Percentiles rank a stretch among this genome's conserved stretches.
phyloP scores from a whole-genome alignment of 148 eudicot species.

The Spergularia bocconei region DNA sequence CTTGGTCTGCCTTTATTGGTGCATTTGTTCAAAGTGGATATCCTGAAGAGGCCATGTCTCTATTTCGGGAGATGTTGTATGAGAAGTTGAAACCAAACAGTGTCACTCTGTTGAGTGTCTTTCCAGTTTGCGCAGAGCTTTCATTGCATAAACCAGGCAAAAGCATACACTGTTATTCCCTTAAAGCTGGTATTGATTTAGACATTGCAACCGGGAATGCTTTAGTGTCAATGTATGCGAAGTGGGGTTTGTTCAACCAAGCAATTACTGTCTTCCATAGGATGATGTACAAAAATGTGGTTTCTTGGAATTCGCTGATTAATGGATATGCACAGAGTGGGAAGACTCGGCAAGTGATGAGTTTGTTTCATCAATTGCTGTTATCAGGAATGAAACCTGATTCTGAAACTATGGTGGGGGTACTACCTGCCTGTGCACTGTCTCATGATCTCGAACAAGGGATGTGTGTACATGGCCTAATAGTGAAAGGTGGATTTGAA shows the following conservation, averaged over 20 bases:
- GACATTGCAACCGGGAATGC: conserved; percentile 46
- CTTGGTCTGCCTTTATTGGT: conserved; percentile 72
- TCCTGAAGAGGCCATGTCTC: conserved; percentile 42
- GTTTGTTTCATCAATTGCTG: conserved; percentile 42
- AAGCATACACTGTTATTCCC: conserved; percentile 63
- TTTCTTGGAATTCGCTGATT: conserved; percentile 67
- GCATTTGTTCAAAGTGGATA: conserved; percentile 57
- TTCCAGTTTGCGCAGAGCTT: conserved; percentile 63
- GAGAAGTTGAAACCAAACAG: conserved; percentile 47
- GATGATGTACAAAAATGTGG: conserved; percentile 46
- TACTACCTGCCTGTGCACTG: conserved; percentile 60
- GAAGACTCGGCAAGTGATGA: conserved; percentile 35
- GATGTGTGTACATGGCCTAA: conserved; percentile 40
- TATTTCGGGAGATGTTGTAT: conserved; percentile 57
- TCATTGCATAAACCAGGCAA: conserved; percentile 45
- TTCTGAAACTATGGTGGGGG: conserved; percentile 56
- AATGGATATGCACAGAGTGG: conserved; percentile 63
- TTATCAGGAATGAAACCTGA: conserved; percentile 46
- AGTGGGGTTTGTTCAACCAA: conserved; percentile 42
- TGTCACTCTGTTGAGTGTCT: conserved; percentile 55
- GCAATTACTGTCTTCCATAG: conserved; percentile 44
- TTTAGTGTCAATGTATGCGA: conserved; percentile 64
- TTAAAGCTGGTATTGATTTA: conserved; percentile 40
- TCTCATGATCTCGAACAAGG: conserved; percentile 48
- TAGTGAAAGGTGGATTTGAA: conserved; percentile 45